Evolutionary conservation across 2,329 filamentous ascomycete genomes (phyloP).

Genomic region (Penicillium sp.): DNA sequence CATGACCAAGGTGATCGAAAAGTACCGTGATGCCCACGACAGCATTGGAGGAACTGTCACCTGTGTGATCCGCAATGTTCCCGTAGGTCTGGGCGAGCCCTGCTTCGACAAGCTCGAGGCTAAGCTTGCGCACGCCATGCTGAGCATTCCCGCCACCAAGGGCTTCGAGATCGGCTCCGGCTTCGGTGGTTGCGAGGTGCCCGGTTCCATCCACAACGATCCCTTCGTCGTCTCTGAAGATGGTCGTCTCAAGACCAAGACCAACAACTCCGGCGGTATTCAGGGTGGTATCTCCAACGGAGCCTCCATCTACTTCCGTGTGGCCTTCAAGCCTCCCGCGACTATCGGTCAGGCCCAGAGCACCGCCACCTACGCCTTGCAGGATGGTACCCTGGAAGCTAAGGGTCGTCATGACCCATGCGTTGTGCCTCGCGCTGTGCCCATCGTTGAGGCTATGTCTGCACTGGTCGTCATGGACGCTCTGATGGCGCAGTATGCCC

Average conservation of each 20-base stretch:
- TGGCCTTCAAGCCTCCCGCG: slow-evolving; percentile 90
- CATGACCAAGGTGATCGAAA: slow-evolving; percentile 75
- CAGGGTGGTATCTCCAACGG: slow-evolving; percentile 96
- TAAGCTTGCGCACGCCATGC: slow-evolving; percentile 83
- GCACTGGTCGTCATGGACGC: slow-evolving; percentile 82
- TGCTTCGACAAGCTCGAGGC: slow-evolving; percentile 96
- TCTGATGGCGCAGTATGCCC: slow-evolving; percentile 70
- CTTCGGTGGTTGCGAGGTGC: slow-evolving; percentile 78
- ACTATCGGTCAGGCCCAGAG: slow-evolving; percentile 86
- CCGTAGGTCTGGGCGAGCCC: slow-evolving; percentile 82
- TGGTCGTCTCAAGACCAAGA: slow-evolving; percentile 72
- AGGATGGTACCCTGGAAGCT: slow-evolving; percentile 72
- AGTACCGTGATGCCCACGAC: slow-evolving; percentile 71
- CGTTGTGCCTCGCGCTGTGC: slow-evolving; percentile 78
- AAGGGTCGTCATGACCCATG: slow-evolving; percentile 94
- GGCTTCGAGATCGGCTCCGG: slow-evolving; percentile 94
- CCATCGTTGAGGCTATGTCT: slow-evolving; percentile 75
- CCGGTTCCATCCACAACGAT: slow-evolving; percentile 89
- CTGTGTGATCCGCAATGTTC: slow-evolving; percentile 82
- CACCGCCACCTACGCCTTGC: slow-evolving; percentile 72
- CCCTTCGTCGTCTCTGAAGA: slow-evolving; percentile 59
- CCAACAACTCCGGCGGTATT: slow-evolving; percentile 91
- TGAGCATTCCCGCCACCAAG: slow-evolving; percentile 90
- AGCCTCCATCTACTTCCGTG: slow-evolving; percentile 86
- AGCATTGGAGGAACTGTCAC: slow-evolving; percentile 93